Evolutionary conservation across 441 rosid genomes (phyloP).

Genomic region (Pelargonium citronellum): DNA sequence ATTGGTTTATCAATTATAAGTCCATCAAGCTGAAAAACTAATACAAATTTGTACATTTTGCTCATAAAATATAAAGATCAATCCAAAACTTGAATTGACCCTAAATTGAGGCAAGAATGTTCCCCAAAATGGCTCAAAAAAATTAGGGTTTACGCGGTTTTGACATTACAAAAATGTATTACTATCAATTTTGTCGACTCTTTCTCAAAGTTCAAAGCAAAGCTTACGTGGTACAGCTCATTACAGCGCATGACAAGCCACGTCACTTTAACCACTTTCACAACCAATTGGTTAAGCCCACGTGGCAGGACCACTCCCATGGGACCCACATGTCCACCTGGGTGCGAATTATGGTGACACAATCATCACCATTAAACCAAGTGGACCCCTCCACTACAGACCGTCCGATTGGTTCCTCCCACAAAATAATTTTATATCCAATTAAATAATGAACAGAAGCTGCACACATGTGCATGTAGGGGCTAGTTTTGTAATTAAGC

Average conservation of each 20-base stretch:
- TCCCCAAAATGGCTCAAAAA: neutral
- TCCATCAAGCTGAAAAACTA: too few species aligned
- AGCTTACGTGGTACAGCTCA: constrained; percentile 2
- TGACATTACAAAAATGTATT: neutral
- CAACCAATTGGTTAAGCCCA: neutral
- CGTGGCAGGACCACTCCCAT: neutral
- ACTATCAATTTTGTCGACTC: neutral
- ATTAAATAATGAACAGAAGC: too few species aligned
- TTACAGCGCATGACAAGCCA: neutral
- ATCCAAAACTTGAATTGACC: too few species aligned
- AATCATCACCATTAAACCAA: neutral
- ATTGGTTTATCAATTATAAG: too few species aligned
- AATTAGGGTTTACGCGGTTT: neutral
- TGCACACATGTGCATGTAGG: too few species aligned
- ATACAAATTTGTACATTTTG: too few species aligned
- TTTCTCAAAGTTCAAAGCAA: neutral
- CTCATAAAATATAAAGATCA: too few species aligned
- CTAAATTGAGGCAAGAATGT: neutral
- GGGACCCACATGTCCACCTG: neutral
- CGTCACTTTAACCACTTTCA: neutral
- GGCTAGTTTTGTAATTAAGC: neutral
- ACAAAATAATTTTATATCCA: neutral
- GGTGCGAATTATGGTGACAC: neutral
- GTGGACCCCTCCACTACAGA: too few species aligned
- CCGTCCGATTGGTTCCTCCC: too few species aligned